These are phyloP conservation scores for Linnemannia elongata DNA, from an alignment of 192 early-diverging fungal species.

Conservation along the genomic window DNA sequence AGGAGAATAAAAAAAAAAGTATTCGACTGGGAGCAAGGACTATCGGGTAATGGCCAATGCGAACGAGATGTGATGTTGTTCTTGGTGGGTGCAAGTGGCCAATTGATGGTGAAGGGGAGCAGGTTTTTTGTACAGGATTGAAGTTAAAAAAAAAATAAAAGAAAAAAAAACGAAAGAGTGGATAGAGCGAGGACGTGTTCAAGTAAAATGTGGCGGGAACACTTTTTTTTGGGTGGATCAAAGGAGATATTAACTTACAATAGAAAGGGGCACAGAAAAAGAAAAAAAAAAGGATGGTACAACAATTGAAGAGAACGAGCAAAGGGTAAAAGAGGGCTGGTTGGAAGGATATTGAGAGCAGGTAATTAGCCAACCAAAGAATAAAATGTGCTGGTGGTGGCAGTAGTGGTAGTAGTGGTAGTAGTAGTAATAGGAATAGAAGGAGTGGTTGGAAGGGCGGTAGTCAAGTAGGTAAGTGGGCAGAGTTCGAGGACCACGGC, in stretches of 20 bases:
- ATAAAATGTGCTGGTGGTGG: conserved; percentile 13
- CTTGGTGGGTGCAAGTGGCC: neutral
- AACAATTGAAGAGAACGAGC: neutral
- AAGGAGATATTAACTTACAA: conserved; percentile 13
- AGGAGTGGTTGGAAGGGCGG: neutral
- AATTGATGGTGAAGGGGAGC: neutral
- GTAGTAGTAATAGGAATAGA: neutral
- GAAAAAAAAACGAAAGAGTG: neutral
- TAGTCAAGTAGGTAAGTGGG: neutral
- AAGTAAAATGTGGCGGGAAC: conserved; percentile 10
- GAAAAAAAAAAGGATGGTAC: too few relatives aligned
- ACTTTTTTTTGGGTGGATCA: conserved; percentile 15
- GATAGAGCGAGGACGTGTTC: neutral
- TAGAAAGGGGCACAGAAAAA: conserved; percentile 1
- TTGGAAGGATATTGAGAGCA: neutral
- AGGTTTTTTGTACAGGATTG: conserved; percentile 8
- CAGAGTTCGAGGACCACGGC: conserved; percentile 12
- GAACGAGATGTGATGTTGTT: neutral
- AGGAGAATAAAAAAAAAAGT: conserved; percentile 22
- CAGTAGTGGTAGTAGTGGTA: neutral
- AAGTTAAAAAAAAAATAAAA: neutral
- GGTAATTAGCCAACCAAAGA: conserved; percentile 10
- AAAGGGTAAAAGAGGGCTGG: conserved; percentile 3
- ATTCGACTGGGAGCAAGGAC: conserved; percentile 34
- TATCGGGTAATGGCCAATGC: neutral